phyloP scores from a whole-genome alignment of 2,329 filamentous ascomycete species.

The Pseudocercospora pini-densiflorae region DNA sequence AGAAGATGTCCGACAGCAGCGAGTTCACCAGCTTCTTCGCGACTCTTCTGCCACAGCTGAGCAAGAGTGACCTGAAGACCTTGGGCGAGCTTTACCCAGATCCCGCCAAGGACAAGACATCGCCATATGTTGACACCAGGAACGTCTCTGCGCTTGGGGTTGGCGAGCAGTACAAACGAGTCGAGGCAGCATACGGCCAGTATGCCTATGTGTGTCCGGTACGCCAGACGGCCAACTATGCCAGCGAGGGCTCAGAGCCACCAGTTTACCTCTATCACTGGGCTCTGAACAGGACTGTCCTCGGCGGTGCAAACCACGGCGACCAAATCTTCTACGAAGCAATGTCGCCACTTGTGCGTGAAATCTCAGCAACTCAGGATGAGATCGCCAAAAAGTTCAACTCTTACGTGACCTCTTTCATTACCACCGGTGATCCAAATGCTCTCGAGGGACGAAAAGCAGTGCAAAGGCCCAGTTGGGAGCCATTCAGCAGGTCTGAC shows the following conservation, averaged over 20 bases:
- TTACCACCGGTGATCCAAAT: constrained; percentile 41
- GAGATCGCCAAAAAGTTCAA: constrained; percentile 39
- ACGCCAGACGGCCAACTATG: constrained; percentile 60
- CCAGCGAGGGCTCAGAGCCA: constrained; percentile 31
- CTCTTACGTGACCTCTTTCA: constrained; percentile 41
- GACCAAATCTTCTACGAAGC: constrained; percentile 43
- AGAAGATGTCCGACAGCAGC: constrained; percentile 49
- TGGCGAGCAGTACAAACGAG: constrained; percentile 61
- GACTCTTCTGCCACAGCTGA: constrained; percentile 63
- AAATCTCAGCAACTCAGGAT: constrained; percentile 36
- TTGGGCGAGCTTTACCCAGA: constrained; percentile 68
- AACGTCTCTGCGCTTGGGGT: constrained; percentile 40
- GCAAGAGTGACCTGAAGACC: constrained; percentile 55
- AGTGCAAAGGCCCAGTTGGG: constrained; percentile 33
- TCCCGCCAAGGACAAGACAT: constrained; percentile 49
- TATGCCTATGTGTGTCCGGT: constrained; percentile 70
- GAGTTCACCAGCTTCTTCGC: constrained; percentile 67
- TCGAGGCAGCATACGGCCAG: constrained; percentile 66
- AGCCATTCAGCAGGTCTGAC: constrained; percentile 24
- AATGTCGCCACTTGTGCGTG: constrained; percentile 32
- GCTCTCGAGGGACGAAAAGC: constrained; percentile 28
- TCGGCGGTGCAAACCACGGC: constrained; percentile 42
- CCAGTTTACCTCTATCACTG: constrained; percentile 65
- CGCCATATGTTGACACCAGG: constrained; percentile 47
- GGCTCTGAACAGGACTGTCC: constrained; percentile 52